phyloP scores from a whole-genome alignment of 176 grass and related monocot genomes.

The Echinochloa phyllopogon region DNA sequence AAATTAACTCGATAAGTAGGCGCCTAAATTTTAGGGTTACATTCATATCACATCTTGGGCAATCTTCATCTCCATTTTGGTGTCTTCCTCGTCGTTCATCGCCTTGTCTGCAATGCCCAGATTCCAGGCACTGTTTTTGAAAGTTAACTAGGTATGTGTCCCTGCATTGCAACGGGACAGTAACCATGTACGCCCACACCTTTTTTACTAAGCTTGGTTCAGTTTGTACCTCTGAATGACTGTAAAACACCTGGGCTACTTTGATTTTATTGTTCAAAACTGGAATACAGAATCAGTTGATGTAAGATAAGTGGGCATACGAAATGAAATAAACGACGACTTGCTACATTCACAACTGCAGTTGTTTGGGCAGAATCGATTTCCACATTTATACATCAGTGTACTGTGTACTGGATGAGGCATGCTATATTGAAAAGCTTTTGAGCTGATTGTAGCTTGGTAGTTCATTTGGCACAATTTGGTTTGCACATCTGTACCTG shows the following conservation, averaged over 20 bases:
- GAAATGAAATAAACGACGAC: not conserved
- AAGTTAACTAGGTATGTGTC: too few relatives aligned
- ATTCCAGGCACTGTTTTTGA: too few relatives aligned
- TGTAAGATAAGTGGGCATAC: not conserved
- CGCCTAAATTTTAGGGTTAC: not conserved
- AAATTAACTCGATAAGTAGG: not conserved
- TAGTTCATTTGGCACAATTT: not conserved
- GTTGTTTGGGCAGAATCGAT: not conserved
- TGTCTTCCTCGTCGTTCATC: too few relatives aligned
- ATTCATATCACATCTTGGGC: too few relatives aligned
- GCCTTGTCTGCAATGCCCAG: too few relatives aligned
- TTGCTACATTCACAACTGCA: not conserved
- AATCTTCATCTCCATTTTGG: too few relatives aligned
- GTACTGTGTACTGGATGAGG: not conserved
- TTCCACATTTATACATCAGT: not conserved
- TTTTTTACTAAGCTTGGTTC: not conserved
- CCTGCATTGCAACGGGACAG: too few relatives aligned
- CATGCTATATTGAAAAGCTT: not conserved
- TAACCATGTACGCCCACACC: not conserved
- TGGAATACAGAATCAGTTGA: not conserved
- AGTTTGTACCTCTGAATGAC: not conserved
- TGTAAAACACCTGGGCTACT: not conserved
- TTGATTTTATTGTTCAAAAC: not conserved
- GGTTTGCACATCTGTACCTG: not conserved
- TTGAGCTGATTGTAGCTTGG: not conserved